Base-by-base conservation (phyloP, 805 yeast species). In the Cyberlindnera suaveolens region DNA sequence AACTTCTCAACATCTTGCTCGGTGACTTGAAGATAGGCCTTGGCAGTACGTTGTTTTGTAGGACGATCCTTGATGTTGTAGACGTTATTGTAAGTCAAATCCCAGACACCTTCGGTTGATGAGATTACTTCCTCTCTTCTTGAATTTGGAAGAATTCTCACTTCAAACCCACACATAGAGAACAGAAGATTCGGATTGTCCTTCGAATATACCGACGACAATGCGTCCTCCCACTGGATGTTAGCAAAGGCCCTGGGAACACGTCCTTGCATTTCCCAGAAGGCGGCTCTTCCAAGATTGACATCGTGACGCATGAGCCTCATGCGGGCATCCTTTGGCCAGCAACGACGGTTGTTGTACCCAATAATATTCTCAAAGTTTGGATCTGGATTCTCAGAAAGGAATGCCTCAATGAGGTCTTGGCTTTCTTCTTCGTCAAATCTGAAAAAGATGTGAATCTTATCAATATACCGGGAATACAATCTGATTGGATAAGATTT, bases 301-400 rank as follows among this genome's bases (percentile, higher is more conserved):
- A 91, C 97, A 65, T 93, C 99, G 45, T 81, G 83, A 36, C 96
- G 72, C 80, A 90, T 81, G 39, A 93, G 65, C 51, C 88, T 77
- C 98, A 93, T 93, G 46, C 97, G 75, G 17, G 82, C 69, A 59
- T 93, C 98, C 36, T 85, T 68, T 3, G 99, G 96, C 99, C 99
- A 93, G 58, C 97, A 89, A 40, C 80, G 80, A 52, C 85, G 84
- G 52, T 88, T 91, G 56, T 85, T 85, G 62, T 89, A 91, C 0
- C 95, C 95, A 31, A 85, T 78, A 6, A 82, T 80, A 52, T 82
- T 85, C 55, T 85, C 96, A 62, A 85, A 86, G 57, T 90, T 87
- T 0, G 96, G 96, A 65, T 90, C 96, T 1, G 96, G 96, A 54
- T 87, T 85, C 53, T 87, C 96, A 0, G 85, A 72, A 18, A 90